Conservation (phyloP, 164 flowering plant species). For the Stephania japonica region DNA sequence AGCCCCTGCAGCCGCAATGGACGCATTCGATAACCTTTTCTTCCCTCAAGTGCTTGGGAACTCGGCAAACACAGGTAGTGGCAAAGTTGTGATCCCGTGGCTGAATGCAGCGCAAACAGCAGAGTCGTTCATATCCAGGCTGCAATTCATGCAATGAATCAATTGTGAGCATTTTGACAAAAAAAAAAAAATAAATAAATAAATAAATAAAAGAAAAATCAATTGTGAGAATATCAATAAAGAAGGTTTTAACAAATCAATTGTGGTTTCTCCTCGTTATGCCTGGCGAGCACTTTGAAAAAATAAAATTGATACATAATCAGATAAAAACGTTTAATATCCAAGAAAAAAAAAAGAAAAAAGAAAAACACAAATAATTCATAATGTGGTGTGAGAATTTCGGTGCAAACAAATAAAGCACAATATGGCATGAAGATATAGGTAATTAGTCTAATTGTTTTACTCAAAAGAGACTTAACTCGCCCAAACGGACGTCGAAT, state of each 20-base stretch:
- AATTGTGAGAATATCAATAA: not conserved
- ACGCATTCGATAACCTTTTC: constrained; percentile 91
- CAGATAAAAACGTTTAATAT: not conserved
- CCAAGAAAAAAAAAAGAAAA: not conserved
- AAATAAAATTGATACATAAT: not conserved
- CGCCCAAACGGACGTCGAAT: too few relatives aligned
- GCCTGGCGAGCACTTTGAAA: not conserved
- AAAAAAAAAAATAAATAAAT: too few relatives aligned
- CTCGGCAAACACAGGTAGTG: constrained; percentile 90
- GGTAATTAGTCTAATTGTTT: not conserved
- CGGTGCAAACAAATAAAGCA: not conserved
- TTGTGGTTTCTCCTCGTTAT: not conserved
- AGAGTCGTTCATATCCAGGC: constrained; percentile 94
- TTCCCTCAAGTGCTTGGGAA: constrained; percentile 86
- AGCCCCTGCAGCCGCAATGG: constrained; percentile 84
- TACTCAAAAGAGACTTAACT: not conserved
- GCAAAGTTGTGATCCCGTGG: constrained; percentile 89
- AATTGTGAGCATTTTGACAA: constrained; percentile 5
- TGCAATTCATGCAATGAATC: constrained; percentile 28
- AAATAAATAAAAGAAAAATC: too few relatives aligned
- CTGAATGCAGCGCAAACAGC: constrained; percentile 89
- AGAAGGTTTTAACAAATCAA: not conserved
- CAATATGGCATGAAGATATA: not conserved
- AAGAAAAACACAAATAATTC: not conserved
- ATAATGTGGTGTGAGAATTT: not conserved